Evolutionary conservation across 129 eudicot genomes (phyloP), one percentile per base, ranked within the genome.

Genomic region (Mikania micrantha): DNA sequence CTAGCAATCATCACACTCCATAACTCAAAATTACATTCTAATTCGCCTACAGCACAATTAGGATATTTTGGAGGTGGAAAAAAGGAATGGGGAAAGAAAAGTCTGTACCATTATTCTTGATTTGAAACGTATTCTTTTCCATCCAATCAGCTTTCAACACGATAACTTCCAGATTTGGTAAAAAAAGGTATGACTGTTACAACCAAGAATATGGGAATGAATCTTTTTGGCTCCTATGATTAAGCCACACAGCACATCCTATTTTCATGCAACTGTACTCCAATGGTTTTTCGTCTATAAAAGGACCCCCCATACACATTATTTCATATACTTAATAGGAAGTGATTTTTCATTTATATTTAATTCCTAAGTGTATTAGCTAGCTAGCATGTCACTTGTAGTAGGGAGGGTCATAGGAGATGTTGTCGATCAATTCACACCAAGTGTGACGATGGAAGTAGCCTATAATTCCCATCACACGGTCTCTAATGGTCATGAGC

Each of bases 341-440:
- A 13, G 7, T 13, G 49, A 15, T 42, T 42, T 42, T 6, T 13
- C 5, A 6, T 5, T 57, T 32, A 56, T 24, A 39, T 13, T 53
- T 13, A 45, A 61, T 7, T n/a, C 61, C 1, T 63, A 9, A n/a
- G 40, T 22, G n/a, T 0, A 32, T 32, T 28, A 3, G 36, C 24
- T 22, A 47, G 22, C 7, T n/a, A 25, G 7, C 22, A 82, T 79
- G 83, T 80, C 82, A 60, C 91, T 91, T 56, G 70, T 66, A 4
- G 67, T 84, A 41, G 97, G 84, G 61, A 78, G 96, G 83, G 90
- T 91, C 32, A 72, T 91, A 45, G 96, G 97, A 50, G 97, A 91
- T 52, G 97, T 91, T 11, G 86, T 91, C 7, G 96, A 91, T 71
- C 73, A 10, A 47, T 91, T 91, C 83, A 83, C 31, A 31, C 94